These are phyloP conservation scores for Ascochyta clinopodiicola DNA, from an alignment of 2,329 filamentous ascomycete genomes.

Conservation along the genomic window DNA sequence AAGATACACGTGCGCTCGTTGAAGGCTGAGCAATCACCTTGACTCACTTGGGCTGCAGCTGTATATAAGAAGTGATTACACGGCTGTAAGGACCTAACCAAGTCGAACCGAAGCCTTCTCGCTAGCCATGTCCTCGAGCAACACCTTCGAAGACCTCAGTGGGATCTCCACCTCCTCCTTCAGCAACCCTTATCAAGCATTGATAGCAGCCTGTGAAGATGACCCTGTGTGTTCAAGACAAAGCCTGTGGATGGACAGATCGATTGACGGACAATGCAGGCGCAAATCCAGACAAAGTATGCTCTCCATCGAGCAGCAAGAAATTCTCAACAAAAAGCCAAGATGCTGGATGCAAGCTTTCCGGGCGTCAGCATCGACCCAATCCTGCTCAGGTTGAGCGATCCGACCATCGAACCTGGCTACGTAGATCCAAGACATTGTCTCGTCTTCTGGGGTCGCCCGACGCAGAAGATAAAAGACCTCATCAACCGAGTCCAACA, in stretches of 20 bases:
- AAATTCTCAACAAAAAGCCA: constrained; percentile 76
- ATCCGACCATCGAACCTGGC: constrained; percentile 67
- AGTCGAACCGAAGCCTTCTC: background rate
- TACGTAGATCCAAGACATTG: constrained; percentile 81
- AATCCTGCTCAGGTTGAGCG: constrained; percentile 73
- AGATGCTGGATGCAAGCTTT: constrained; percentile 74
- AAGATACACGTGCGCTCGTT: background rate
- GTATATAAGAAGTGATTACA: background rate
- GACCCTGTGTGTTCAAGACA: constrained; percentile 63
- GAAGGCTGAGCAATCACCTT: background rate
- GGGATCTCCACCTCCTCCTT: constrained; percentile 47
- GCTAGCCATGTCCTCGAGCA: constrained; percentile 26
- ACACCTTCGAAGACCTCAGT: constrained; percentile 50
- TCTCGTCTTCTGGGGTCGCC: constrained; percentile 86
- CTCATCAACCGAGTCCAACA: constrained; percentile 74
- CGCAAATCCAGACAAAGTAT: constrained; percentile 75
- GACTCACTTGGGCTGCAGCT: background rate
- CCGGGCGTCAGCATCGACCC: constrained; percentile 76
- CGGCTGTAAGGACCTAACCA: background rate
- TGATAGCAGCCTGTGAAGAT: constrained; percentile 72
- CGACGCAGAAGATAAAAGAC: constrained; percentile 72
- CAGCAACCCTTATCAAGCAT: constrained; percentile 77
- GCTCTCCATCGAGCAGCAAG: constrained; percentile 74
- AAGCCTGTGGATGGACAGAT: background rate
- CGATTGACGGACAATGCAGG: constrained; percentile 50